Conservation (phyloP, 192 early-diverging fungal species). For the Kappamyces sp. region DNA sequence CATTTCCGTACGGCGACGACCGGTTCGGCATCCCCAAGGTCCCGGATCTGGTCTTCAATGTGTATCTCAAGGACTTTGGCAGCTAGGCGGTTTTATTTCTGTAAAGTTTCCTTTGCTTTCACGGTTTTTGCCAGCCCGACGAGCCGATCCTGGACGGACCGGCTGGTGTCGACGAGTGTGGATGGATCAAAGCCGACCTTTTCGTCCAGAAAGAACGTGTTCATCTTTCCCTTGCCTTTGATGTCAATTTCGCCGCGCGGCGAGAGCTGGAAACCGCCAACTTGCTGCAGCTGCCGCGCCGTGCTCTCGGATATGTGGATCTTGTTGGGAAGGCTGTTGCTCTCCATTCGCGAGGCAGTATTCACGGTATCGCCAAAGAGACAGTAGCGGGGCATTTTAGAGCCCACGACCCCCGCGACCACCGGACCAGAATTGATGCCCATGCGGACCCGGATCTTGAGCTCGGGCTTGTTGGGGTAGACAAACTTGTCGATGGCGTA, state of each 20-base stretch:
- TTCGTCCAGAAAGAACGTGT: conserved; percentile 22
- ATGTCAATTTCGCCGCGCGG: conserved; percentile 23
- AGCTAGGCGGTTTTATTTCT: neutral
- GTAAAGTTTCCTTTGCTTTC: too few species aligned
- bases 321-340: conserved; percentile 33
- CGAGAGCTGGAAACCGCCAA: conserved; percentile 22
- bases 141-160: too few species aligned
- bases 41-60: conserved; percentile 6
- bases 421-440: conserved; percentile 44
- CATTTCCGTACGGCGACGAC: conserved; percentile 4
- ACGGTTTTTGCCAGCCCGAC: too few species aligned
- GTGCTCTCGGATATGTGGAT: conserved; percentile 38
- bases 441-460: conserved; percentile 34
- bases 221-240: conserved; percentile 36
- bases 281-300: conserved; percentile 16
- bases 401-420: conserved; percentile 39
- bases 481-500: conserved; percentile 37
- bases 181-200: conserved; percentile 2
- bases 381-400: conserved; percentile 39
- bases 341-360: conserved; percentile 43
- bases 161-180: too few species aligned
- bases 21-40: conserved; percentile 12
- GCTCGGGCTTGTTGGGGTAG: conserved; percentile 26
- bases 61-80: too few species aligned
- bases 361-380: conserved; percentile 43